Evolutionary conservation across 345 rosid genomes (phyloP), one percentile per base, ranked within the genome.

Genomic region (Eucalyptus tenuipes): DNA sequence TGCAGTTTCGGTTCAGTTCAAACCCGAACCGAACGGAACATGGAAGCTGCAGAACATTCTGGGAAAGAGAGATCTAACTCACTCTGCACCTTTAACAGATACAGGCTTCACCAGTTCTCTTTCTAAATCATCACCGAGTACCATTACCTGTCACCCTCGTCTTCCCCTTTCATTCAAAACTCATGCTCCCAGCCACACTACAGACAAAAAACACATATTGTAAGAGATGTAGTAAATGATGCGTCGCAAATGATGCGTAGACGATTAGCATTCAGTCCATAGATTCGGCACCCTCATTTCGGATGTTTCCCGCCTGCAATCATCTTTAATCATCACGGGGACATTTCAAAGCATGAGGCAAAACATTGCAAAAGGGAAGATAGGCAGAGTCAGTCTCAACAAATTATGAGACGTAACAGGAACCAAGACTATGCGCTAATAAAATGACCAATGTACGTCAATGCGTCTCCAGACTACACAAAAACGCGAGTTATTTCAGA

Each of bases 181-280:
- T 59, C n/a, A 25, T 57, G 1, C 29, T 59, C 66, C 13, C 0
- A 59, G 31, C 66, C 66, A 27, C 66, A 59, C n/a, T 31, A 25
- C 0, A 27, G 0, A 14, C 29, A 27, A 59, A 59, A 27, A 59
- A 59, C 0, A 59, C 31, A 27, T 59, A 59, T 27, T 0, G n/a
- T 27, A 59, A 59, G 31, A 59, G 66, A 55, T 9, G 61, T 22
- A 22, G 61, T 5, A 27, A 12, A 59, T 27, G n/a, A 24, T 10
- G 64, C 64, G 6, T 24, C 3, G 6, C 29, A 24, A 22, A 55
- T 55, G 13, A 25, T 1, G 14, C 15, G 2, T 12, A 59, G n/a
- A 59, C 11, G 64, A 25, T 57, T 25, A 57, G n/a, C n/a, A 59
- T 59, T 27, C 15, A 25, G 5, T 27, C 66, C n/a, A 59, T 27